A percentile compares a stretch with the other conserved stretches of the same genome.
Conservation (phyloP, 2,329 filamentous ascomycete genomes). For the Cordyceps javanica region DNA sequence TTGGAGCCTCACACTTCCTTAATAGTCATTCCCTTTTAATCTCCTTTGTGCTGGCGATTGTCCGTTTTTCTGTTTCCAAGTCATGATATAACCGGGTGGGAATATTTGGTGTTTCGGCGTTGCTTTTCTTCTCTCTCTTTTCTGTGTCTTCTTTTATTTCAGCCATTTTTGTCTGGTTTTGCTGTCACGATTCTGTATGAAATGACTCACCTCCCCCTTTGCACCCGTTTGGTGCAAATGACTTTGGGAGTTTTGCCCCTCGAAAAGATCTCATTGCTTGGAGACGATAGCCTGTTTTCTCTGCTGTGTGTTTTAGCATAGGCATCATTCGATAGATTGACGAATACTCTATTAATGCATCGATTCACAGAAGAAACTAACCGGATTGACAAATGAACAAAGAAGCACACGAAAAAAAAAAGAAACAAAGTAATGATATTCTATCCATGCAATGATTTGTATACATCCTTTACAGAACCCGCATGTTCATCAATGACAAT, state of each 20-base stretch:
- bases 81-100: background rate
- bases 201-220: background rate
- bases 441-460: slow-evolving; percentile 9
- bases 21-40: slow-evolving; percentile 1
- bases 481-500: background rate
- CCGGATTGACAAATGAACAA: background rate
- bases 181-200: background rate
- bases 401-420: no score
- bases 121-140: background rate
- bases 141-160: background rate
- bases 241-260: background rate
- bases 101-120: background rate
- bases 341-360: background rate
- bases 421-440: slow-evolving; percentile 5
- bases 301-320: background rate
- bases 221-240: background rate
- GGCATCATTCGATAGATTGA: background rate
- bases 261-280: background rate
- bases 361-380: background rate
- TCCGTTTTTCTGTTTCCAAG: background rate
- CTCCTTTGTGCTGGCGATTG: slow-evolving; percentile 4
- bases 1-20: background rate
- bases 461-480: slow-evolving; percentile 1
- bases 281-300: background rate
- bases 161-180: background rate